phyloP scores from a whole-genome alignment of 2,329 filamentous ascomycete species.

The Neonectria magnoliae region DNA sequence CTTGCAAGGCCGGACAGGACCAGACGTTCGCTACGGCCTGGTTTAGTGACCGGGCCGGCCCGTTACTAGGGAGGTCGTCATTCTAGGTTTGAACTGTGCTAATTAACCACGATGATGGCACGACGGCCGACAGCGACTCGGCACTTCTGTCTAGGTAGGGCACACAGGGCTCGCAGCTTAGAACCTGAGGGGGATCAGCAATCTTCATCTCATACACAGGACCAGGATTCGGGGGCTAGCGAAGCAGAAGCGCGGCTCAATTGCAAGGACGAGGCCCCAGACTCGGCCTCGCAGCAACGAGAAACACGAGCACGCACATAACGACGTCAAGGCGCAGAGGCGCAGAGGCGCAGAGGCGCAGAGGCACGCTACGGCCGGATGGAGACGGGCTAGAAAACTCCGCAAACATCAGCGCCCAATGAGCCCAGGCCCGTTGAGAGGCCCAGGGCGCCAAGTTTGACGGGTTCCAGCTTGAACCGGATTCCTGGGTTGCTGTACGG shows the following conservation, averaged over 20 bases:
- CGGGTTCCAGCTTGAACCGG: conserved; percentile 35
- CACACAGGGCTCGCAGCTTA: neutral
- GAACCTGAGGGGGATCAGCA: conserved; percentile 14
- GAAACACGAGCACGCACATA: conserved; percentile 1
- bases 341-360: conserved; percentile 28
- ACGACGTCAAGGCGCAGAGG: conserved; percentile 26
- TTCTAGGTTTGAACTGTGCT: conserved; percentile 21
- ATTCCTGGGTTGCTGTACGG: conserved; percentile 39
- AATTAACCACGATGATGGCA: conserved; percentile 9
- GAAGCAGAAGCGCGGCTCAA: conserved; percentile 24
- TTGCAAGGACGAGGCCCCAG: conserved; percentile 20
- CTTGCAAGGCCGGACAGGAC: conserved; percentile 29
- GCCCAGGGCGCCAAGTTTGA: conserved; percentile 30
- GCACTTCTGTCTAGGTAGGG: conserved; percentile 6
- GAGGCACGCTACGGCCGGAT: conserved; percentile 28
- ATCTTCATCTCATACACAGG: conserved; percentile 3
- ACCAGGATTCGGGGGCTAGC: neutral
- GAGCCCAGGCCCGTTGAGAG: conserved; percentile 23
- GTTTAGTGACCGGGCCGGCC: conserved; percentile 40
- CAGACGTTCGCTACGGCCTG: conserved; percentile 38
- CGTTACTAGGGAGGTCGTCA: conserved; percentile 31
- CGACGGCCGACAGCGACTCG: conserved; percentile 7
- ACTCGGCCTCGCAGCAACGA: conserved; percentile 16
- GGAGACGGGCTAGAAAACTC: conserved; percentile 32
- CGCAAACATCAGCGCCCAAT: conserved; percentile 30